phyloP scores from a whole-genome alignment of 768 basidiomycete species.

The Candolleomyces eurysporus region DNA sequence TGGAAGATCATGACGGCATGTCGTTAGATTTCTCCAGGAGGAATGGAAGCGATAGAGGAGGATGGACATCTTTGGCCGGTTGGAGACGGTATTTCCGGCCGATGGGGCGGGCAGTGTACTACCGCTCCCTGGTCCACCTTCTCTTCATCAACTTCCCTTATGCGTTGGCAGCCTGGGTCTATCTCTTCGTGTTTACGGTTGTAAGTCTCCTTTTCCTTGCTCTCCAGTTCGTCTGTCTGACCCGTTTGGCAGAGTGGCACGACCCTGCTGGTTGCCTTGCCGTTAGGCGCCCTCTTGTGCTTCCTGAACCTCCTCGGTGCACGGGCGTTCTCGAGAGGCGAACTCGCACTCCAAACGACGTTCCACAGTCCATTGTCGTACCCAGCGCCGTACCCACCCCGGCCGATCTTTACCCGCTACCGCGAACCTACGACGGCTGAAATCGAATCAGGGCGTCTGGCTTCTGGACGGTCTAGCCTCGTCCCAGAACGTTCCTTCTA shows the following conservation, averaged over 20 bases:
- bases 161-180: constrained; percentile 75
- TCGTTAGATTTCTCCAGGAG: constrained; percentile 10
- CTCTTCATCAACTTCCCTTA: constrained; percentile 76
- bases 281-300: constrained; percentile 73
- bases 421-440: constrained; percentile 49
- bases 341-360: constrained; percentile 67
- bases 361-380: constrained; percentile 71
- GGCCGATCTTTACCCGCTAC: constrained; percentile 71
- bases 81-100: constrained; percentile 69
- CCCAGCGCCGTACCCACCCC: constrained; percentile 61
- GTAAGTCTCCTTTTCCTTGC: constrained; percentile 40
- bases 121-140: constrained; percentile 65
- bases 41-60: constrained; percentile 7
- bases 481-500: constrained; percentile 71
- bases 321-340: constrained; percentile 65
- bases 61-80: constrained; percentile 31
- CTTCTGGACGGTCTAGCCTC: constrained; percentile 19
- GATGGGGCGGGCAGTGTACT: constrained; percentile 54
- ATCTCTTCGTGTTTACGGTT: constrained; percentile 76
- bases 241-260: constrained; percentile 61
- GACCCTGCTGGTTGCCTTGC: constrained; percentile 74
- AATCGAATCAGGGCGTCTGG: constrained; percentile 41
- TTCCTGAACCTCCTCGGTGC: constrained; percentile 78
- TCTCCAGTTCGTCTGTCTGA: background rate
- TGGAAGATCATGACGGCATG: constrained; percentile 20